Base-by-base conservation (phyloP, 352 stramenopile species). In the Phytopythium helicoides region DNA sequence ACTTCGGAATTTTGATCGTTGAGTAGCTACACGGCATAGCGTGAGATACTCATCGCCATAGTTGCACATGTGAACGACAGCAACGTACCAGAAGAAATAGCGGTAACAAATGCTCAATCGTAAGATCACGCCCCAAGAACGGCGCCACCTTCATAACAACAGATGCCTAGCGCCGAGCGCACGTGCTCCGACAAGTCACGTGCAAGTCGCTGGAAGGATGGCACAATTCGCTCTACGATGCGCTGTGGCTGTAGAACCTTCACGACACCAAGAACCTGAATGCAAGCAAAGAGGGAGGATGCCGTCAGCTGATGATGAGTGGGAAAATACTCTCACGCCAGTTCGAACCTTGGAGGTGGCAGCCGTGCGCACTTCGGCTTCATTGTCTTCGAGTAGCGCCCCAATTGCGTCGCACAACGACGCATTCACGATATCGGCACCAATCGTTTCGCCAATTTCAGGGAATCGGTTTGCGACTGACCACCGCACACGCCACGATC, bases 401-500 rank as follows among this genome's bases (percentile, higher is more conserved):
- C 98, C 93, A 57, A 98, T 97, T 45, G 82, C 85, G 52, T 89
- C 80, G 45, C 81, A 88, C 44, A 95, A 72, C 21, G 71, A 88
- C 37, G 73, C 68, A 52, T 86, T 90, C 23, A 87, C 76, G 1
- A 65, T 66, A 26, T 95, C 81, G 1, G 76, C 48, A 44, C 76
- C 81, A 47, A 98, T 88, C 3, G 89, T 93, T 39, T 87, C 71
- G 38, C 94, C 97, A 10, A 99, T 89, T 47, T 97, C 79, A 1
- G 92, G 80, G 56, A 99, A 98, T 45, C 98, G 97, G 42, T 97
- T 97, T 9, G 96, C 97, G 31, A 98, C 94, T 11, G 94, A 99
- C 95, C 96, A 99, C 34, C 97, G 85, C 31, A 99, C 97, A 51
- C 97, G 89, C 97, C 97, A 99, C 25, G 96, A 98, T n/a, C 90